Conservation (phyloP, 495 filamentous ascomycete genomes). For the Xylaria scruposa region DNA sequence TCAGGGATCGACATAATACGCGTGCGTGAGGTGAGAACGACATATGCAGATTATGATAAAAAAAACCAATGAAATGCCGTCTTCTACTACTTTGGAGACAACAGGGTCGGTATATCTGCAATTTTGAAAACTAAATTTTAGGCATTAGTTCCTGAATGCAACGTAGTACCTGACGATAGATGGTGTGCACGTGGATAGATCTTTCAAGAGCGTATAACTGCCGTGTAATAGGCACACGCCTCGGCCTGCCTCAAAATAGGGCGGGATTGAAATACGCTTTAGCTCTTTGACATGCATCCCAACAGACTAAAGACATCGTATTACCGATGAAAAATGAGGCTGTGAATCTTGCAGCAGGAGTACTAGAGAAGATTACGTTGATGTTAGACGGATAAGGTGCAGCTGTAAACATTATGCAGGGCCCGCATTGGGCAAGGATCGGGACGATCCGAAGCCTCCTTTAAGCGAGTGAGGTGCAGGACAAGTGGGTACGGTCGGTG, state of each 20-base stretch:
- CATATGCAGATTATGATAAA: background rate
- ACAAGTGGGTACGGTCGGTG: background rate
- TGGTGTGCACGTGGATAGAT: background rate
- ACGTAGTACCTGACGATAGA: background rate
- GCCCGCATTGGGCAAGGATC: background rate
- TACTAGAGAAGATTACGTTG: background rate
- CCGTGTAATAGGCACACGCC: background rate
- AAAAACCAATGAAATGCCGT: background rate
- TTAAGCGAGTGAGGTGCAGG: background rate
- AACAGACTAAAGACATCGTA: background rate
- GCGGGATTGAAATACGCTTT: background rate
- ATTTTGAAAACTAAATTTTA: background rate
- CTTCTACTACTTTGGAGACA: background rate
- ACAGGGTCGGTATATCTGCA: background rate
- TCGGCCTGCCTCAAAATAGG: background rate
- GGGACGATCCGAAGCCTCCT: background rate
- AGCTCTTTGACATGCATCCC: background rate
- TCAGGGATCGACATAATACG: background rate
- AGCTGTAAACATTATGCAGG: background rate
- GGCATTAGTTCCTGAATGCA: background rate
- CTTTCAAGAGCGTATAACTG: background rate
- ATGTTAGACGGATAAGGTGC: background rate
- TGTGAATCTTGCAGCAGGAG: background rate
- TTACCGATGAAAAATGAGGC: background rate
- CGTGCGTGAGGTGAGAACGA: background rate